These are phyloP conservation scores for Trametes sanguinea DNA, from an alignment of 768 basidiomycete genomes.

Conservation along the genomic window DNA sequence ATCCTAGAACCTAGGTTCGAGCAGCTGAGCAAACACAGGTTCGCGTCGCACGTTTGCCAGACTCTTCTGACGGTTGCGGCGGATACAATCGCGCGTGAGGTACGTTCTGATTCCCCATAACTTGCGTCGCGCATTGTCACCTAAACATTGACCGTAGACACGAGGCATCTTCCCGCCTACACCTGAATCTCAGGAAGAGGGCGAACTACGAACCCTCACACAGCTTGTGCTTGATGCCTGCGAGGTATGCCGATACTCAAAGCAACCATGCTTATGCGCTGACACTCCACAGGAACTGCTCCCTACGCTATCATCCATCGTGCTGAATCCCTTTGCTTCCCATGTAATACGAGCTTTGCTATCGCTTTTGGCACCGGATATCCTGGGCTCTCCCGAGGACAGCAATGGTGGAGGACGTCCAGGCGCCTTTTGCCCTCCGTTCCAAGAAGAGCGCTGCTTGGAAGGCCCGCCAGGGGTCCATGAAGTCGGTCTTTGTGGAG, in stretches of 20 bases:
- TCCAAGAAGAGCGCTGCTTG: conserved; percentile 85
- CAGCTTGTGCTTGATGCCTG: conserved; percentile 64
- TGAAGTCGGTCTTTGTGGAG: conserved; percentile 75
- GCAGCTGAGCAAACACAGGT: conserved; percentile 72
- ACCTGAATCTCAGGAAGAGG: conserved; percentile 47
- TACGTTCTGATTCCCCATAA: conserved; percentile 30
- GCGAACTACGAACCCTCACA: conserved; percentile 68
- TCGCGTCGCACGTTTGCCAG: conserved; percentile 95
- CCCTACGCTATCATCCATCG: conserved; percentile 58
- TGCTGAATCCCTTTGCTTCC: conserved; percentile 88
- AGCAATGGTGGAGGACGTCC: conserved; percentile 36
- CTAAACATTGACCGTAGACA: conserved; percentile 38
- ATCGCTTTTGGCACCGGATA: conserved; percentile 67
- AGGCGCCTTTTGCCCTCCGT: conserved; percentile 50
- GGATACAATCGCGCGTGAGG: conserved; percentile 72
- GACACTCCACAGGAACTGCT: conserved; percentile 60
- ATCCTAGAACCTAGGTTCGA: conserved; percentile 51
- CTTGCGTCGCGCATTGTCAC: not conserved
- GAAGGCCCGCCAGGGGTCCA: conserved; percentile 77
- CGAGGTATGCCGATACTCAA: conserved; percentile 45
- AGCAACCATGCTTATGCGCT: not conserved
- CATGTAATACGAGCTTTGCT: conserved; percentile 86
- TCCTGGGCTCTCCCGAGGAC: conserved; percentile 42
- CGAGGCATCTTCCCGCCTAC: conserved; percentile 54
- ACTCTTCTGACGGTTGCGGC: conserved; percentile 73